Conservation (phyloP, 768 basidiomycete species). For the Pleurotus cornucopiae region DNA sequence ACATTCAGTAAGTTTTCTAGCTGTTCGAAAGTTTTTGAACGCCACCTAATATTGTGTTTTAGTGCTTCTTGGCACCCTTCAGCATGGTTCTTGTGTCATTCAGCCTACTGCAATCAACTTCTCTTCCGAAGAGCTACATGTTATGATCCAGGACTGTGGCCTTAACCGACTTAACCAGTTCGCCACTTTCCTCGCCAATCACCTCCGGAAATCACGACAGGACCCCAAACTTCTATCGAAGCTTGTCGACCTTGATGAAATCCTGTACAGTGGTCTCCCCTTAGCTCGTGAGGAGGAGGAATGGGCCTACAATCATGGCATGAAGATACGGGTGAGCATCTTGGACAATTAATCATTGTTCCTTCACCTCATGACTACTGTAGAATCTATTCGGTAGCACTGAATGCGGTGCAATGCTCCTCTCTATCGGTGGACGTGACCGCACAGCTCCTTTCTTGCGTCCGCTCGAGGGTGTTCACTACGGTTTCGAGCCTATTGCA, state of each 20-base stretch:
- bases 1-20: slow-evolving; percentile 55
- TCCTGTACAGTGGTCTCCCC: slow-evolving; percentile 63
- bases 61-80: slow-evolving; percentile 72
- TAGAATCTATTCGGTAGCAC: slow-evolving; percentile 82
- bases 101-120: slow-evolving; percentile 66
- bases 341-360: slow-evolving; percentile 14
- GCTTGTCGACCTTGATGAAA: slow-evolving; percentile 55
- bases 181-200: slow-evolving; percentile 58
- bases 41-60: slow-evolving; percentile 10
- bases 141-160: slow-evolving; percentile 64
- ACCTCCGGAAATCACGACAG: slow-evolving; percentile 55
- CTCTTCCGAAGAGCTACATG: slow-evolving; percentile 62
- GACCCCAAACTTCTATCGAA: slow-evolving; percentile 58
- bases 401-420: slow-evolving; percentile 71
- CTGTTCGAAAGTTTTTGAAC: not conserved
- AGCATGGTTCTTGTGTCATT: slow-evolving; percentile 69
- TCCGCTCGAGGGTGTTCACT: slow-evolving; percentile 58
- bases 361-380: slow-evolving; percentile 17
- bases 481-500: slow-evolving; percentile 59
- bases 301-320: slow-evolving; percentile 61
- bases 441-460: slow-evolving; percentile 48
- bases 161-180: slow-evolving; percentile 79
- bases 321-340: slow-evolving; percentile 57
- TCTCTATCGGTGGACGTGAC: slow-evolving; percentile 52
- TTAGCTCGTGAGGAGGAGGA: slow-evolving; percentile 66